Percentiles rank a stretch among this genome's conserved stretches.
Evolutionary conservation across 2,329 filamentous ascomycete genomes (phyloP).

Genomic region (Thyridium curvatum): DNA sequence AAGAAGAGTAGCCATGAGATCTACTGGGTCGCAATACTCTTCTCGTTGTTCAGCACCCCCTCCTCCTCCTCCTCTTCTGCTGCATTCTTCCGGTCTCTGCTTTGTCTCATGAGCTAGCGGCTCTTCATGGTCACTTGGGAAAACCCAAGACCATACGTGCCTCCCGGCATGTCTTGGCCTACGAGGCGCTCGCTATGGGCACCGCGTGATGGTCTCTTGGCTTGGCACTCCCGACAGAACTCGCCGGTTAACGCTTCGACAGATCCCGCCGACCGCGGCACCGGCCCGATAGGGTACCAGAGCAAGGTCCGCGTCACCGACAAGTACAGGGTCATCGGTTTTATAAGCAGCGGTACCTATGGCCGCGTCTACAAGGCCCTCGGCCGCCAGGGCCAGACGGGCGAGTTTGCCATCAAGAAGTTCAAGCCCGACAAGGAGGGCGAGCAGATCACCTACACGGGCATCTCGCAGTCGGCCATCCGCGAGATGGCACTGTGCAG

Average conservation of each 20-base stretch:
- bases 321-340: slow-evolving; percentile 92
- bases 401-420: slow-evolving; percentile 98
- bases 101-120: too few relatives aligned
- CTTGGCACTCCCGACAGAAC: neutral
- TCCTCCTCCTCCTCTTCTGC: too few relatives aligned
- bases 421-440: slow-evolving; percentile 99
- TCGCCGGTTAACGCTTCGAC: slow-evolving; percentile 26
- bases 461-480: slow-evolving; percentile 94
- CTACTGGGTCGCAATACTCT: too few relatives aligned
- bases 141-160: too few relatives aligned
- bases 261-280: slow-evolving; percentile 49
- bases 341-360: slow-evolving; percentile 97
- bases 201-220: too few relatives aligned
- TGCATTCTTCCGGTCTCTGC: too few relatives aligned
- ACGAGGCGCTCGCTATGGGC: too few relatives aligned
- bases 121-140: too few relatives aligned
- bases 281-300: slow-evolving; percentile 46
- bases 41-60: too few relatives aligned
- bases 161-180: too few relatives aligned
- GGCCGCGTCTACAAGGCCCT: slow-evolving; percentile 95
- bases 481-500: slow-evolving; percentile 97
- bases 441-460: slow-evolving; percentile 88
- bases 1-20: too few relatives aligned
- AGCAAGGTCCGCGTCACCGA: slow-evolving; percentile 86
- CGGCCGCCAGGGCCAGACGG: slow-evolving; percentile 63